Base-by-base conservation (phyloP, 805 yeast species). In the Lipomyces kockii region DNA sequence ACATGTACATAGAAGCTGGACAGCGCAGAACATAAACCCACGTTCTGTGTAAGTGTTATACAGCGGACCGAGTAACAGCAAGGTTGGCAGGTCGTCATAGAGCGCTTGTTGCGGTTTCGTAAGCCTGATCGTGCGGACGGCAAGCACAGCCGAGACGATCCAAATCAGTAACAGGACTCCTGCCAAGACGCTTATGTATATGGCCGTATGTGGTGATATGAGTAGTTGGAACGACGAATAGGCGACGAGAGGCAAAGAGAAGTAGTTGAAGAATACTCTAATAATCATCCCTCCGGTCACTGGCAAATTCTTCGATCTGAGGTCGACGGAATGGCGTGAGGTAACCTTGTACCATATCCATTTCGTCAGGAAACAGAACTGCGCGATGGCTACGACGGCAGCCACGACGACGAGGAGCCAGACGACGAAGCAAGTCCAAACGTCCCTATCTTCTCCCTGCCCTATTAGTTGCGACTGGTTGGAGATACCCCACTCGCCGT, bases 401-500 rank as follows among this genome's bases (percentile, higher is more conserved):
- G 67, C 77, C 14, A 66, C 60, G 32, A 75, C 58, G n/a, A 72
- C 74, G 14, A 77, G 64, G 29, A 76, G 64, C 76, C 76, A 77
- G 17, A 78, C 74, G 7, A 77, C 72, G 64, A 76, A 78, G 12
- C 76, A 68, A 6, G 78, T 74, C 80, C 81, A 78, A n/a, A 75
- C 66, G 55, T 78, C 80, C 17, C 43, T 46, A 35, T 71, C 75
- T 27, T 58, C 35, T 34, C 73, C 70, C 43, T 75, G 68, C 20
- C 76, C 74, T 12, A 55, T 61, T 14, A 34, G 62, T 58, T 51
- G 63, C 12, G 69, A 58, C 54, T 27, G 61, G 22, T 22, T 60
- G 35, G 66, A 59, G 32, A 60, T 17, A 35, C 67, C 70, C 57
- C 57, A 68, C 14, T 37, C 35, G 29, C 58, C 76, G 58, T 22